Evolutionary conservation across 495 filamentous ascomycete species (phyloP).

Genomic region (Ascobolus immersus): DNA sequence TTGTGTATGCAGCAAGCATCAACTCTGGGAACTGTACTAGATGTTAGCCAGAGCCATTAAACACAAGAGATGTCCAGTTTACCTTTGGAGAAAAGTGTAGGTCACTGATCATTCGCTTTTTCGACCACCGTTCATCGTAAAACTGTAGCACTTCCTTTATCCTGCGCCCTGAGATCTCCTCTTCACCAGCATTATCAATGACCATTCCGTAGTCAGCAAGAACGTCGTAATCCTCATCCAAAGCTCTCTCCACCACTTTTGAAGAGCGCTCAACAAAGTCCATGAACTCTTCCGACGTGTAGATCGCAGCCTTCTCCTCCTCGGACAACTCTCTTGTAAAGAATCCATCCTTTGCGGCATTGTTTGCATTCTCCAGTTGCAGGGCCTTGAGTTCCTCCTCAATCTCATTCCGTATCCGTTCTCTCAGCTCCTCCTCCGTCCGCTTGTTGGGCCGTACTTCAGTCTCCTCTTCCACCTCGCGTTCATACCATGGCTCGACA

Average conservation of each 20-base stretch:
- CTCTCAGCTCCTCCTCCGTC: slow-evolving; percentile 63
- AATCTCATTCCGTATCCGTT: slow-evolving; percentile 66
- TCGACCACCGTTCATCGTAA: slow-evolving; percentile 85
- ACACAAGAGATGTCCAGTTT: slow-evolving; percentile 4
- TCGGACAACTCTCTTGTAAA: slow-evolving; percentile 55
- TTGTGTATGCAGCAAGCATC: slow-evolving; percentile 79
- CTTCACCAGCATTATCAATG: slow-evolving; percentile 63
- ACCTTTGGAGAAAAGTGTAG: slow-evolving; percentile 82
- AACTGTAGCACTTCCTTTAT: slow-evolving; percentile 79
- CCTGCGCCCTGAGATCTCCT: slow-evolving; percentile 38
- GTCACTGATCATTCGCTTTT: slow-evolving; percentile 85
- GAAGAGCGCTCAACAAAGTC: slow-evolving; percentile 88
- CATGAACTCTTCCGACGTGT: slow-evolving; percentile 75
- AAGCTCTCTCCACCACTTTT: slow-evolving; percentile 86
- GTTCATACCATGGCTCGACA: slow-evolving; percentile 35
- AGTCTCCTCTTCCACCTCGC: slow-evolving; percentile 38
- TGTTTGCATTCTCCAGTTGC: slow-evolving; percentile 24
- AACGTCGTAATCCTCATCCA: slow-evolving; percentile 84
- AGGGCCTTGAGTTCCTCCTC: slow-evolving; percentile 53
- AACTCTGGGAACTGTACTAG: slow-evolving; percentile 53
- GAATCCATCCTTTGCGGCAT: slow-evolving; percentile 35
- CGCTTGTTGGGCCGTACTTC: slow-evolving; percentile 29
- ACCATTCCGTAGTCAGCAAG: slow-evolving; percentile 78
- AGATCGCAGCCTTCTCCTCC: slow-evolving; percentile 76
- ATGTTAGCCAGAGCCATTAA: slow-evolving; percentile 8